Base-by-base conservation (phyloP, 192 early-diverging fungal species). In the Coemansia sp. region DNA sequence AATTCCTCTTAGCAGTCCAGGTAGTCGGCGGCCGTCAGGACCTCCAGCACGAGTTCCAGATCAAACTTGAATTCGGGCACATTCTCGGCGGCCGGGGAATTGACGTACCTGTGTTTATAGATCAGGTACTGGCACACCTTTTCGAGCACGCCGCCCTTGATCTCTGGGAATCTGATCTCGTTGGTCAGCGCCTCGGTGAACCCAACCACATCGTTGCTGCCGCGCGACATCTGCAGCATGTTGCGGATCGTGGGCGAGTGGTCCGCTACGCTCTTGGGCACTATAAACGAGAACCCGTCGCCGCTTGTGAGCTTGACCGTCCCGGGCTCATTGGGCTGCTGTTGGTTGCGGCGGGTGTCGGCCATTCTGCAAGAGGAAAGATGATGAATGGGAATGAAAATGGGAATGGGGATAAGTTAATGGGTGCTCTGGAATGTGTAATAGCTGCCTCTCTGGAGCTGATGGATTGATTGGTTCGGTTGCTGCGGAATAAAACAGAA, bases 21-120 rank as follows among this genome's bases (percentile, higher is more conserved):
- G 70, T 96, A 99, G 75, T 99, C 95, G 1, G 96, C 92, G 18
- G 93, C 94, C 93, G 96, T 95, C 45, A 99, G 69, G 16, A 96
- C 85, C 70, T 99, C 97, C 60, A 97, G 74, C 0, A 92, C 92
- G 16, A 95, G 85, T 69, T 96, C 91, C 18, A 93, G 87, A 12
- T 96, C 92, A 65, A 99, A 94, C 18, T 80, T 75, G 74, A 98
- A 98, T 68, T 94, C 92, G 46, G 97, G 96, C 7, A 82, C 71
- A n/a, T 67, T 80, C 11, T 47, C 46, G 16, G n/a, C 57, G 61
- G 76, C 76, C 4, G 59, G 54, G 5, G 68, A 47, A 6, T 66
- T 71, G 21, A 65, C 47, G 73, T 87, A 88, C 61, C 84, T 75
- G 73, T 90, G 85, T 69, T 96, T 97, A 83, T 95, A 97, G 76